A percentile compares a stretch with the other conserved stretches of the same genome.
Evolutionary conservation across 495 filamentous ascomycete genomes (phyloP).

Genomic region (Penicillium bialowiezense): DNA sequence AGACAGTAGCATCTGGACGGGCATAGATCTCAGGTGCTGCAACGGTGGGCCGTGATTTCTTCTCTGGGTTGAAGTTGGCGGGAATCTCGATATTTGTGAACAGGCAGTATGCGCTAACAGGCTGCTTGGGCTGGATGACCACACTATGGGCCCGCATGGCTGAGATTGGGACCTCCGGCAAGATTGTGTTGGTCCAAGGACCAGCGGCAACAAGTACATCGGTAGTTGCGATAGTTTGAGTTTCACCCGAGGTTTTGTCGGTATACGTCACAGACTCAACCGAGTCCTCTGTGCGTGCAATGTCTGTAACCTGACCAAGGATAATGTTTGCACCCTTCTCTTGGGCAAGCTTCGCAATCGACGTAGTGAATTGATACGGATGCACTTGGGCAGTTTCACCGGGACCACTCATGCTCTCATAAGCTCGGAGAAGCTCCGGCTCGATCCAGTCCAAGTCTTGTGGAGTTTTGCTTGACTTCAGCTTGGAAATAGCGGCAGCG

Average conservation of each 20-base stretch:
- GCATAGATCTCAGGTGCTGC: conserved; percentile 93
- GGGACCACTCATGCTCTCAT: conserved; percentile 80
- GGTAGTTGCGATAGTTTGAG: conserved; percentile 66
- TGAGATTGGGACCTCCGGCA: conserved; percentile 73
- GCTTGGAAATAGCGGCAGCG: conserved; percentile 53
- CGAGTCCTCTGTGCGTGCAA: conserved; percentile 49
- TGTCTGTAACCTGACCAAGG: conserved; percentile 61
- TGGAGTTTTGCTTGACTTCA: conserved; percentile 64
- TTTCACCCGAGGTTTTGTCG: conserved; percentile 57
- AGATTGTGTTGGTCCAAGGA: conserved; percentile 78
- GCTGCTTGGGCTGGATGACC: conserved; percentile 67
- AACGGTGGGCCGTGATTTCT: conserved; percentile 52
- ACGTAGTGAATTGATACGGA: conserved; percentile 86
- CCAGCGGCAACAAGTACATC: conserved; percentile 83
- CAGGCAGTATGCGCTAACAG: conserved; percentile 82
- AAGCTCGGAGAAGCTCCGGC: conserved; percentile 60
- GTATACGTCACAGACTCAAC: conserved; percentile 74
- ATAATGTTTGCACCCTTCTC: conserved; percentile 72
- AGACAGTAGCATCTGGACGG: conserved; percentile 82
- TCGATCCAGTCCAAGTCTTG: conserved; percentile 86
- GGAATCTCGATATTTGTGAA: conserved; percentile 89
- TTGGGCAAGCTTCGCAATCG: conserved; percentile 76
- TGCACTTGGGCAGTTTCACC: conserved; percentile 90
- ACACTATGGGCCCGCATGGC: conserved; percentile 88
- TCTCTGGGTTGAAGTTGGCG: conserved; percentile 48